Percentiles rank a stretch among this genome's conserved stretches.
Conservation (phyloP, 2,329 filamentous ascomycete species). For the Daldinia sp. region DNA sequence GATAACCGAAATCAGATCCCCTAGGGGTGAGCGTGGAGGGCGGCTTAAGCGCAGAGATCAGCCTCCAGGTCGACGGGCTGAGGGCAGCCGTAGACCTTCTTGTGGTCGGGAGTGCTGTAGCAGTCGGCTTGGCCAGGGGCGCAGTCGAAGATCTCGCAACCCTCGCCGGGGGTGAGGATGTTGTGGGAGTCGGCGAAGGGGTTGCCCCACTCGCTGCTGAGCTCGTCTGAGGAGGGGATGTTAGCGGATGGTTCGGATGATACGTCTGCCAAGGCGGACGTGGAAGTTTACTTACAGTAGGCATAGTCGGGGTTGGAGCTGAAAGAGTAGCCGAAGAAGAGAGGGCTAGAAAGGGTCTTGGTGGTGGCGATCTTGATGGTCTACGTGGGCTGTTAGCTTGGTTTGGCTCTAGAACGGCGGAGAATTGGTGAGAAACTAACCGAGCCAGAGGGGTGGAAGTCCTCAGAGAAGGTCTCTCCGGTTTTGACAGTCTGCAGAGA, state of each 20-base stretch:
- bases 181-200: constrained; percentile 51
- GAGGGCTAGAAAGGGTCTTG: constrained; percentile 48
- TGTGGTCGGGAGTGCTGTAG: constrained; percentile 51
- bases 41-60: constrained; percentile 42
- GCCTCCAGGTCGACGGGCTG: constrained; percentile 50
- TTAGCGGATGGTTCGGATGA: constrained; percentile 30
- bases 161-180: constrained; percentile 48
- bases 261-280: constrained; percentile 40
- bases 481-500: constrained; percentile 45
- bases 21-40: too few species aligned
- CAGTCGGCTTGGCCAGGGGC: constrained; percentile 47
- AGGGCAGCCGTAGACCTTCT: constrained; percentile 54
- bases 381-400: constrained; percentile 40
- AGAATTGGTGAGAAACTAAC: constrained; percentile 41
- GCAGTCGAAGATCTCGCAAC: constrained; percentile 53
- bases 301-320: constrained; percentile 47
- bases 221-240: too few species aligned
- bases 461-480: constrained; percentile 46
- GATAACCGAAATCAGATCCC: not conserved
- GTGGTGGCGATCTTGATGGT: constrained; percentile 53
- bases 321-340: constrained; percentile 56
- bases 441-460: constrained; percentile 49
- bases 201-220: constrained; percentile 52
- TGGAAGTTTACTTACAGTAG: constrained; percentile 49
- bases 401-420: not conserved